These are phyloP conservation scores for Xanthoconium purpureum DNA, from an alignment of 768 basidiomycete species.

Conservation along the genomic window DNA sequence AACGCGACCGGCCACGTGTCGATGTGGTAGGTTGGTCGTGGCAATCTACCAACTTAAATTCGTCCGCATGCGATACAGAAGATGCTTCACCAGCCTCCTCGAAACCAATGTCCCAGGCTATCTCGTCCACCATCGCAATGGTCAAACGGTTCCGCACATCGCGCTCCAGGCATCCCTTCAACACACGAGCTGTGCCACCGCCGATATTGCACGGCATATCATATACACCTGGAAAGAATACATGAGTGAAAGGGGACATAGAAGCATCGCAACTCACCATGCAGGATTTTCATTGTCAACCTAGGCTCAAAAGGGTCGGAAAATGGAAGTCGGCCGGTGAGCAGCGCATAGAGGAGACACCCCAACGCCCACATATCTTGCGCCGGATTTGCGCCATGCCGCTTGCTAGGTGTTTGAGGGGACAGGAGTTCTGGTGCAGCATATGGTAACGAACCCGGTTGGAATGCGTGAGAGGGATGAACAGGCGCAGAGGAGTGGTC, in stretches of 20 bases:
- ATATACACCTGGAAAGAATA: conserved; percentile 50
- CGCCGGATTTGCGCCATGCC: conserved; percentile 48
- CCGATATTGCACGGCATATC: conserved; percentile 55
- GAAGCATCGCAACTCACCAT: conserved; percentile 49
- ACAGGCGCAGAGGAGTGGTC: conserved; percentile 26
- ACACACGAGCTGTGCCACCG: conserved; percentile 61
- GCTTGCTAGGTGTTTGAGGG: conserved; percentile 45
- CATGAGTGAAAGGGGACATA: conserved; percentile 5
- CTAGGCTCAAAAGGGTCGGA: conserved; percentile 87
- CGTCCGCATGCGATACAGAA: conserved; percentile 26
- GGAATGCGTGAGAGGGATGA: conserved; percentile 43
- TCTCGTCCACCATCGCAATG: conserved; percentile 75
- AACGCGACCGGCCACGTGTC: conserved; percentile 21
- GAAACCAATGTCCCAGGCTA: conserved; percentile 80
- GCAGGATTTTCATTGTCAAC: conserved; percentile 86
- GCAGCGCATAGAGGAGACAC: conserved; percentile 79
- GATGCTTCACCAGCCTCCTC: conserved; percentile 42
- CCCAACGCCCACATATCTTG: conserved; percentile 98
- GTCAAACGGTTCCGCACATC: conserved; percentile 67
- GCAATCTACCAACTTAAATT: conserved; percentile 28
- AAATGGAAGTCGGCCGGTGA: conserved; percentile 86
- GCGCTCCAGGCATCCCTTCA: conserved; percentile 77
- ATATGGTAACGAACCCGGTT: conserved; percentile 87
- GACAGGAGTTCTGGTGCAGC: conserved; percentile 84
- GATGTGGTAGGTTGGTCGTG: conserved; percentile 13